Conservation (phyloP, 192 early-diverging fungal genomes). For the Coemansia interrupta region DNA sequence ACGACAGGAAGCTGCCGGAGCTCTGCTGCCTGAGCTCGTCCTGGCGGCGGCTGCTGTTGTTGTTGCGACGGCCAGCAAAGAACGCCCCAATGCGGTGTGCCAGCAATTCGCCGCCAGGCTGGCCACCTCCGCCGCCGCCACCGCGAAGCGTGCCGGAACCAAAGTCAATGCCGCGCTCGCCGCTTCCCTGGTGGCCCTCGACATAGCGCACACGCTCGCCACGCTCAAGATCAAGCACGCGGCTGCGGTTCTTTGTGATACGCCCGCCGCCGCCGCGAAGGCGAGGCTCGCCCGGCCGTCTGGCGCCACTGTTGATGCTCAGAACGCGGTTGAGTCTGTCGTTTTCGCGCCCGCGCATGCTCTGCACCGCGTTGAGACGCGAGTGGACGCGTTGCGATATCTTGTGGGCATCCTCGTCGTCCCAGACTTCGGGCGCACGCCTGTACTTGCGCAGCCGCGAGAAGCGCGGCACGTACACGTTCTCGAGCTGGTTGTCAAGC, state of each 20-base stretch:
- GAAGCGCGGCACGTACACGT: conserved; percentile 35
- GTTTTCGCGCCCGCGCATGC: neutral
- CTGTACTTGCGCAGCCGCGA: conserved; percentile 43
- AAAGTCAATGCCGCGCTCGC: conserved; percentile 19
- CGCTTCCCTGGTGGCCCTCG: conserved; percentile 38
- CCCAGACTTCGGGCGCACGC: conserved; percentile 49
- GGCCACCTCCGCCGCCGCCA: conserved; percentile 2
- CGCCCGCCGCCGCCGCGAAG: conserved; percentile 22
- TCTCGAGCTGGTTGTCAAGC: conserved; percentile 40
- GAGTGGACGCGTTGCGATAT: conserved; percentile 34
- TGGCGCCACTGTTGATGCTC: neutral
- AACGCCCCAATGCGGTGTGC: conserved; percentile 30
- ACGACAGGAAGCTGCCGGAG: conserved; percentile 12
- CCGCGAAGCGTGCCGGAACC: neutral
- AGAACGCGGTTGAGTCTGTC: conserved; percentile 5
- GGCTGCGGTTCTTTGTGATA: conserved; percentile 1
- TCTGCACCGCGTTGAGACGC: conserved; percentile 8
- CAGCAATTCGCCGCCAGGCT: conserved; percentile 11
- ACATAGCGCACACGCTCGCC: conserved; percentile 15
- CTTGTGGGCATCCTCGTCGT: conserved; percentile 42
- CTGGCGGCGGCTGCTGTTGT: neutral
- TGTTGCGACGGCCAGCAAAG: conserved; percentile 11
- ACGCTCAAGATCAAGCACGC: conserved; percentile 21
- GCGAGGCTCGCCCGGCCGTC: conserved; percentile 18
- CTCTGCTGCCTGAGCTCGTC: conserved; percentile 10